These are phyloP conservation scores for Chlorella vulgaris DNA, from an alignment of 139 green algal species.

Conservation along the genomic window DNA sequence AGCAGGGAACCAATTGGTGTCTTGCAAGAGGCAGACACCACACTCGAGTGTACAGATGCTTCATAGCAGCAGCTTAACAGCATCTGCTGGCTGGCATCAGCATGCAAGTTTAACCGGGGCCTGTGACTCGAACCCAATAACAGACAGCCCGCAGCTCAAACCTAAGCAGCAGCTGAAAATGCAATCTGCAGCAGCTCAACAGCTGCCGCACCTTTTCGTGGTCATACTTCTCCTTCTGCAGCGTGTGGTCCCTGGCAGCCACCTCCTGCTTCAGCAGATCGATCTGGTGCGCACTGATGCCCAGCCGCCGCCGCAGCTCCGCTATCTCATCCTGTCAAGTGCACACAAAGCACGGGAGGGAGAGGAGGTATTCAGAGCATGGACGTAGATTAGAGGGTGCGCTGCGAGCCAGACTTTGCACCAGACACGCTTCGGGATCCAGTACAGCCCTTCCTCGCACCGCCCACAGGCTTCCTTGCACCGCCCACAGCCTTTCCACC, in stretches of 20 bases:
- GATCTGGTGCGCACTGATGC: slow-evolving; percentile 84
- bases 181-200: not conserved
- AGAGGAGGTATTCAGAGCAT: not conserved
- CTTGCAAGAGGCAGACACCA: not conserved
- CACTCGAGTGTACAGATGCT: no score
- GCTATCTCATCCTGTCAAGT: slow-evolving; percentile 80
- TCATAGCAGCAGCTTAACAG: no score
- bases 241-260: slow-evolving; percentile 76
- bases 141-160: no score
- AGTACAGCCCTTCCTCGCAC: no score
- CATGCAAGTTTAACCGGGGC: no score
- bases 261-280: slow-evolving; percentile 94
- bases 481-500: not conserved
- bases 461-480: no score
- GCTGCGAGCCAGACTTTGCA: not conserved
- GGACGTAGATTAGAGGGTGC: not conserved
- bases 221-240: slow-evolving; percentile 92
- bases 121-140: no score
- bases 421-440: no score
- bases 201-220: slow-evolving; percentile 84
- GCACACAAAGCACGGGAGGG: no score
- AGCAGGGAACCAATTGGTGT: no score
- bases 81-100: no score
- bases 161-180: not conserved
- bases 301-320: slow-evolving; percentile 94